These are phyloP conservation scores for Neofusicoccum sp. DNA, from an alignment of 2,329 filamentous ascomycete species.

Conservation along the genomic window DNA sequence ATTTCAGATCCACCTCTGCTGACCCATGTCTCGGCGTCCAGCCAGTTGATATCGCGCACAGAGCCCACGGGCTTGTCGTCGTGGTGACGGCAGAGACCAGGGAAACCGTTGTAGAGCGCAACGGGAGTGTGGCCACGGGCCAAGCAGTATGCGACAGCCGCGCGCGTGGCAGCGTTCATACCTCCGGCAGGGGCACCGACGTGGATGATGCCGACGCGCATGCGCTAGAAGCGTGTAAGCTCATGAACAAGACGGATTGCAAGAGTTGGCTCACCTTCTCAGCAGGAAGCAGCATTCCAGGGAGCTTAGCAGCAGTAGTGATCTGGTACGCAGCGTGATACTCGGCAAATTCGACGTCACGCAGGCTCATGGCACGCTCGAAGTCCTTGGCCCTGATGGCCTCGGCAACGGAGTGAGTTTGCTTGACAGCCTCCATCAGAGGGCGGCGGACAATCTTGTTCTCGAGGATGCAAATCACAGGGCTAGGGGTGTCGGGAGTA, in stretches of 20 bases:
- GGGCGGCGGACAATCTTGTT: slow-evolving; percentile 95
- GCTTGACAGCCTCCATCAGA: slow-evolving; percentile 80
- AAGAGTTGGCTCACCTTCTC: slow-evolving; percentile 56
- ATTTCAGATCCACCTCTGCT: slow-evolving; percentile 97
- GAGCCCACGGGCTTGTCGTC: slow-evolving; percentile 76
- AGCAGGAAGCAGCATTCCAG: slow-evolving; percentile 64
- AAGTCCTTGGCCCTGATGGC: slow-evolving; percentile 86
- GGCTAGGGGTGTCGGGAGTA: slow-evolving; percentile 83
- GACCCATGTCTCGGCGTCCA: slow-evolving; percentile 93
- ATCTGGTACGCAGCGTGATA: slow-evolving; percentile 89
- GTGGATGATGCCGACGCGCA: slow-evolving; percentile 94
- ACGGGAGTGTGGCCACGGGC: slow-evolving; percentile 88
- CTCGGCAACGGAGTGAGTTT: slow-evolving; percentile 79
- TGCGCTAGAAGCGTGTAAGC: slow-evolving; percentile 55
- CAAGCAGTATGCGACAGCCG: slow-evolving; percentile 88
- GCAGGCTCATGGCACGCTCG: slow-evolving; percentile 77
- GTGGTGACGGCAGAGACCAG: slow-evolving; percentile 88
- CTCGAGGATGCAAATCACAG: slow-evolving; percentile 94
- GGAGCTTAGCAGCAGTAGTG: slow-evolving; percentile 78
- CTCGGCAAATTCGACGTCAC: slow-evolving; percentile 91
- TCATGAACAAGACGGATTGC: no score
- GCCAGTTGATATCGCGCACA: slow-evolving; percentile 83
- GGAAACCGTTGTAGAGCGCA: slow-evolving; percentile 95
- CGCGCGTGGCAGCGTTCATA: slow-evolving; percentile 95
- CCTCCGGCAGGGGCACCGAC: slow-evolving; percentile 94